Base-by-base conservation (phyloP, 305 asterid genomes). In the Plantago lanceolata region DNA sequence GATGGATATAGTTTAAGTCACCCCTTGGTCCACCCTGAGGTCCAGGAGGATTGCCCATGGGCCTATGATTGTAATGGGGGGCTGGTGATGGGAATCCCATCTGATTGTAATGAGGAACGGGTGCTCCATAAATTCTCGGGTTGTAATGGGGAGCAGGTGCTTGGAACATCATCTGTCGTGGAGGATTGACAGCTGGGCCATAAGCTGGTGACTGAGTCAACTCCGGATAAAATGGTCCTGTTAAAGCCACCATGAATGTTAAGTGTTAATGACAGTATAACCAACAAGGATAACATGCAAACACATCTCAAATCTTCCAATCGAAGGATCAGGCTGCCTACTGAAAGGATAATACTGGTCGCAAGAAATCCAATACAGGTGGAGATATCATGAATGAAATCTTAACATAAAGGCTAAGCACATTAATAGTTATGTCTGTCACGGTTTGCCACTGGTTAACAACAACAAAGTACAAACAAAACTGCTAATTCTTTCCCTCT, bases 41-140 rank as follows among this genome's bases (percentile, higher is more conserved):
- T 45, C 55, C 48, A 12, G 44, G 43, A 61, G 19, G 55, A 45
- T 13, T 61, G 35, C 65, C 51, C 6, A 45, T 16, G 40, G 79
- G 80, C 55, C 59, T 62, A 17, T 80, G 54, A 43, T 48, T 71
- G 74, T 68, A 73, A 52, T 68, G 72, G 65, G 75, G 58, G 65
- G 73, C 74, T 0, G 79, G 86, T 59, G 47, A 51, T 64, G 64
- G 82, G 72, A 48, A 59, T 19, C 43, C 20, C 64, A 40, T 59
- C 49, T 59, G 52, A 59, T 21, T 55, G 4, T 15, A 12, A 12
- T 11, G 47, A 40, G 47, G 47, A 40, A 13, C 3, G 14, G 47
- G 47, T 12, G 47, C 47, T 40, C 47, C 47, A 40, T 40, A 40
- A 15, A 40, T 40, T 40, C 47, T 11, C 47, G 2, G 47, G 12